Evolutionary conservation across 129 eudicot genomes (phyloP).

Genomic region (Smallanthus sonchifolius): DNA sequence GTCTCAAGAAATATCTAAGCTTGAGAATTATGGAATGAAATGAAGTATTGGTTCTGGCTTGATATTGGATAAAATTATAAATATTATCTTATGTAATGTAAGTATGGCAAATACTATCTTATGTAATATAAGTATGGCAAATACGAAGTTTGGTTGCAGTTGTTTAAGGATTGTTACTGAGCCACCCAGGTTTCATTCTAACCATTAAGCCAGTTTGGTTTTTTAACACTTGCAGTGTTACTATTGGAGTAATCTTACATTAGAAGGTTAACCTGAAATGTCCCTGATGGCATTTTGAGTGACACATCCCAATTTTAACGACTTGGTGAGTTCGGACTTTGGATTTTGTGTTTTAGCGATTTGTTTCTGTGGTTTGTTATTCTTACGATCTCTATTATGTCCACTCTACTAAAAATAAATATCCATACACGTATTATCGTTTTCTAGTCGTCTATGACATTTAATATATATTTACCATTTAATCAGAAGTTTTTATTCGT

Average conservation of each 20-base stretch:
- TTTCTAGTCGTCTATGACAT: neutral
- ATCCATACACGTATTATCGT: neutral
- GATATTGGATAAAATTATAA: neutral
- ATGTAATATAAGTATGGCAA: neutral
- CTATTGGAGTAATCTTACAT: constrained; percentile 3
- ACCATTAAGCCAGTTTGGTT: constrained; percentile 5
- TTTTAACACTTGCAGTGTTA: neutral
- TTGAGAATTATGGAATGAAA: neutral
- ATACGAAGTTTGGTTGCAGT: neutral
- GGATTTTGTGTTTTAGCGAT: neutral
- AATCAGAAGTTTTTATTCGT: neutral
- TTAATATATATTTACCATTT: neutral
- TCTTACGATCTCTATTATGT: neutral
- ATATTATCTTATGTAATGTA: neutral
- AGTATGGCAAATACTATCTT: too few relatives aligned
- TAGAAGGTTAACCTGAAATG: neutral
- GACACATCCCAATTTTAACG: neutral
- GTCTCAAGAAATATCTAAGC: neutral
- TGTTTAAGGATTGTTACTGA: constrained; percentile 2
- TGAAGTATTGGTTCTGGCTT: constrained; percentile 3
- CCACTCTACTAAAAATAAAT: neutral
- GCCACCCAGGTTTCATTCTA: neutral
- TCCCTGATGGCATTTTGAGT: neutral
- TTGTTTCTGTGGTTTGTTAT: neutral
- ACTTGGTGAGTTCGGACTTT: neutral